Conservation (phyloP, 306 rosid genomes). For the Cucurbita ficifolia region DNA sequence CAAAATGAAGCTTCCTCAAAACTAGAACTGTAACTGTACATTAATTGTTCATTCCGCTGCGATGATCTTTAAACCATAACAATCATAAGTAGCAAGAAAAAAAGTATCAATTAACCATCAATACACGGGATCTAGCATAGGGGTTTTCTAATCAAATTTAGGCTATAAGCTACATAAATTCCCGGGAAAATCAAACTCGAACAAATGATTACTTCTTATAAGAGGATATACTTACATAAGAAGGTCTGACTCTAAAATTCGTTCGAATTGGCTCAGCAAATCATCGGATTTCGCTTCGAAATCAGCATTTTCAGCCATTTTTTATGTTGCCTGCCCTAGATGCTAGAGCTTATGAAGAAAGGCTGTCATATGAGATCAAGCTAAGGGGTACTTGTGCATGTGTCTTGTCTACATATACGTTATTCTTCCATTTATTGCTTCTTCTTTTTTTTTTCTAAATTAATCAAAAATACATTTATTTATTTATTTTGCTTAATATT, state of each 20-base stretch:
- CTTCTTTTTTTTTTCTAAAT: too few species aligned
- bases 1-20: not conserved
- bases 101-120: not conserved
- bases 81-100: not conserved
- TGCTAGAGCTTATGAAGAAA: not conserved
- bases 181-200: not conserved
- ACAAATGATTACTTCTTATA: not conserved
- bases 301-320: constrained; percentile 23
- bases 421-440: not conserved
- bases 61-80: not conserved
- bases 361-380: not conserved
- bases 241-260: constrained; percentile 52
- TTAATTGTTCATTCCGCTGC: not conserved
- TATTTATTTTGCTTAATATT: too few species aligned
- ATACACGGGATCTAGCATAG: not conserved
- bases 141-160: not conserved
- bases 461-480: too few species aligned
- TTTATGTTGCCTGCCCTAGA: not conserved
- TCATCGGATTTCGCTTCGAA: constrained; percentile 15
- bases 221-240: constrained; percentile 34
- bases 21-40: not conserved
- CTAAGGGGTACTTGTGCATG: not conserved
- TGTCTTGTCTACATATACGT: not conserved
- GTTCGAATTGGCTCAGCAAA: constrained; percentile 49
- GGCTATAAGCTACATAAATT: not conserved